Conservation (phyloP, 2,329 filamentous ascomycete genomes). For the Rhytidhysteron rufulum region DNA sequence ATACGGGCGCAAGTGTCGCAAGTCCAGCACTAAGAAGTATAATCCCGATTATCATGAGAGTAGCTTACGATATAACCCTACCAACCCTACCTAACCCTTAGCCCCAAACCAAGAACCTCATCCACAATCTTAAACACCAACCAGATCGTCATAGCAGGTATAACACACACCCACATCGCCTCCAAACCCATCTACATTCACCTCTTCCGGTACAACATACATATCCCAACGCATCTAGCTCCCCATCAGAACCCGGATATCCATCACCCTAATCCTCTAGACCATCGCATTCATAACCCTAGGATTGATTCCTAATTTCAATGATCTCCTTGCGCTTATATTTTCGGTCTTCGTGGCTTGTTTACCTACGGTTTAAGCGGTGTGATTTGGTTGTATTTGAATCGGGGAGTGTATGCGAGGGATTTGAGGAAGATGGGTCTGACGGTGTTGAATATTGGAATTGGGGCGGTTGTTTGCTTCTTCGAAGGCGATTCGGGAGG, state of each 20-base stretch:
- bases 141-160: slow-evolving; percentile 64
- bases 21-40: slow-evolving; percentile 62
- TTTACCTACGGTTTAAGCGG: slow-evolving; percentile 53
- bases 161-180: slow-evolving; percentile 65
- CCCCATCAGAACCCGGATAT: slow-evolving; percentile 51
- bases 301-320: slow-evolving; percentile 65
- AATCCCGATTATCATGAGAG: slow-evolving; percentile 55
- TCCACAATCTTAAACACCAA: too few species aligned
- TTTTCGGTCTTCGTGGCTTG: slow-evolving; percentile 57
- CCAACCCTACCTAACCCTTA: too few species aligned
- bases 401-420: slow-evolving; percentile 39
- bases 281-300: slow-evolving; percentile 63
- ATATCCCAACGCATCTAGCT: slow-evolving; percentile 16
- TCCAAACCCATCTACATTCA: slow-evolving; percentile 63
- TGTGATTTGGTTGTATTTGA: slow-evolving; percentile 46
- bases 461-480: slow-evolving; percentile 30
- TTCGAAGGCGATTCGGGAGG: slow-evolving; percentile 20
- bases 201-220: slow-evolving; percentile 55
- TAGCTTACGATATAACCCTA: slow-evolving; percentile 65
- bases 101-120: too few species aligned
- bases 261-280: slow-evolving; percentile 55
- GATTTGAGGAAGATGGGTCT: slow-evolving; percentile 42
- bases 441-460: slow-evolving; percentile 40
- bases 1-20: slow-evolving; percentile 56
- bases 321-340: slow-evolving; percentile 59